Evolutionary conservation across 169 alveolate genomes (phyloP).

Genomic region (Babesia bovis): DNA sequence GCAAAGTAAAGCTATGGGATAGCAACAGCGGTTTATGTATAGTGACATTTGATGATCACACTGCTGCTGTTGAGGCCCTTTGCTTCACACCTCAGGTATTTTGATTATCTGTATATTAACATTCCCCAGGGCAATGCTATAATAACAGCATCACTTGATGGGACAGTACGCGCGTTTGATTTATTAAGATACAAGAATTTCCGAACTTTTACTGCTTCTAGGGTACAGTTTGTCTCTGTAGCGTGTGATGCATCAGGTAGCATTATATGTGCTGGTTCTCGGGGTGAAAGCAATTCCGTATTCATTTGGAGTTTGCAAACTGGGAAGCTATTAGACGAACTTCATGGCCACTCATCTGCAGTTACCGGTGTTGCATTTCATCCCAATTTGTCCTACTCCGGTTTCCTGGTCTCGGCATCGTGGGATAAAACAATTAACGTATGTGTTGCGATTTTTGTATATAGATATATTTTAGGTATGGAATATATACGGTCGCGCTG

Average conservation of each 20-base stretch:
- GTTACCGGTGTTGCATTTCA: constrained; percentile 87
- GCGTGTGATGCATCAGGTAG: constrained; percentile 94
- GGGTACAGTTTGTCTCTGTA: constrained; percentile 90
- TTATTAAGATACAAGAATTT: constrained; percentile 88
- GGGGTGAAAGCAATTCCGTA: constrained; percentile 85
- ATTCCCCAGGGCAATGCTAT: constrained; percentile 83
- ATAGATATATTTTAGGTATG: constrained; percentile 47
- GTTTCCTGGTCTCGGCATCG: constrained; percentile 91
- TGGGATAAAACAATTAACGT: constrained; percentile 93
- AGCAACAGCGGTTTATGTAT: constrained; percentile 91
- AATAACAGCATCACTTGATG: constrained; percentile 95
- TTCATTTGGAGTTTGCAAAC: constrained; percentile 82
- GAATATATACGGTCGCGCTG: constrained; percentile 79
- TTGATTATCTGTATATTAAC: background rate
- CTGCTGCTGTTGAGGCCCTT: constrained; percentile 89
- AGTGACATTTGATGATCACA: constrained; percentile 94
- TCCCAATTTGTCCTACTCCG: constrained; percentile 76
- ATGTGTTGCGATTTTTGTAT: constrained; percentile 69
- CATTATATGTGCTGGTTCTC: constrained; percentile 95
- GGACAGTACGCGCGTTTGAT: constrained; percentile 97
- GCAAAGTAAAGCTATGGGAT: constrained; percentile 95
- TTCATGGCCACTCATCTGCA: constrained; percentile 92
- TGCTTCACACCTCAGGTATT: constrained; percentile 87
- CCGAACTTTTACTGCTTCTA: constrained; percentile 82
- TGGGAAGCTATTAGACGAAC: constrained; percentile 71